These are phyloP conservation scores for Sporothrix sp. DNA, from an alignment of 2,329 filamentous ascomycete genomes.

Conservation along the genomic window DNA sequence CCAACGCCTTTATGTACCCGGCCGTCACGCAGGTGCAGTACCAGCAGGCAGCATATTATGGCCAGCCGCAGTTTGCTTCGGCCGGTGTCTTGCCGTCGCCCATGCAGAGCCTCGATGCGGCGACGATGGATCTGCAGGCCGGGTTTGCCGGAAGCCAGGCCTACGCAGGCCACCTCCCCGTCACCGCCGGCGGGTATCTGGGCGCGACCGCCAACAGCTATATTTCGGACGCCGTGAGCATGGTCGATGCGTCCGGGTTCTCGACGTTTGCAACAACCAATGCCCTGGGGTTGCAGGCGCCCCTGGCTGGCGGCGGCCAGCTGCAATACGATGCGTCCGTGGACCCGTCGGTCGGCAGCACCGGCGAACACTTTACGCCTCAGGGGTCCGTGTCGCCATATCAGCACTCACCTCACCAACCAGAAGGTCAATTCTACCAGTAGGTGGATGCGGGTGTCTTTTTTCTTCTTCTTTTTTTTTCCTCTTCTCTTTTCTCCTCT, in stretches of 20 bases:
- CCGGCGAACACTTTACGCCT: constrained; percentile 28
- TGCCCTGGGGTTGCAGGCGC: constrained; percentile 30
- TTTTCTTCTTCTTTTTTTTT: neutral
- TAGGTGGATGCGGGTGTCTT: neutral
- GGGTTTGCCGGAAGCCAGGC: constrained; percentile 15
- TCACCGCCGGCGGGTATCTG: constrained; percentile 21
- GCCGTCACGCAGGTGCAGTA: constrained; percentile 15
- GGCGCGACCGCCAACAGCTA: constrained; percentile 22
- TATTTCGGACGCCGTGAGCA: constrained; percentile 23
- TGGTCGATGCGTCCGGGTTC: constrained; percentile 27
- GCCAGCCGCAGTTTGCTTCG: constrained; percentile 7
- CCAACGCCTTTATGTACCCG: constrained; percentile 10
- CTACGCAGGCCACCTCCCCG: constrained; percentile 24
- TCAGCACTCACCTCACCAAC: constrained; percentile 32
- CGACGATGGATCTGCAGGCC: constrained; percentile 9
- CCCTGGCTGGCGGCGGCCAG: constrained; percentile 16
- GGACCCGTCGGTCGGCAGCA: constrained; percentile 23
- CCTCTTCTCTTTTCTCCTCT: neutral
- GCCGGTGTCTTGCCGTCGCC: constrained; percentile 9
- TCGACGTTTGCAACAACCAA: constrained; percentile 24
- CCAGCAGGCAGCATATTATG: constrained; percentile 15
- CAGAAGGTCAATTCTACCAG: constrained; percentile 22
- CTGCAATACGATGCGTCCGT: constrained; percentile 27
- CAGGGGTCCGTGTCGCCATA: constrained; percentile 36
- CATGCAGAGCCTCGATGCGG: constrained; percentile 19